Percentiles rank a stretch among this genome's conserved stretches.
Evolutionary conservation across 1,284 basidiomycete species (phyloP).

Genomic region (Ustilago xerochloae): DNA sequence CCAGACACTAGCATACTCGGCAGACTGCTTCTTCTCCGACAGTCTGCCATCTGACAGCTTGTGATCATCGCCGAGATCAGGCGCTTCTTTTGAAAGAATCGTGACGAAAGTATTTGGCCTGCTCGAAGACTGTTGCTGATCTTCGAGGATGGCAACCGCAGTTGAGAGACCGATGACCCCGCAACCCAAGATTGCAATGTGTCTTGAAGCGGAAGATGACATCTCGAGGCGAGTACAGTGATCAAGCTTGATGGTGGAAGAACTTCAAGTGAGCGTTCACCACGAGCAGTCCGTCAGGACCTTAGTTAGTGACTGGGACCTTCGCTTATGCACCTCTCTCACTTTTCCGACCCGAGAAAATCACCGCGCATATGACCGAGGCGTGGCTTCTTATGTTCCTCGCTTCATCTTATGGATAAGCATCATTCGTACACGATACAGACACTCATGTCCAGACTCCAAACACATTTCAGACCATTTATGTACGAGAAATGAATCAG

Average conservation of each 20-base stretch:
- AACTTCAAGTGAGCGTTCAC: no score
- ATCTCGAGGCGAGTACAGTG: neutral
- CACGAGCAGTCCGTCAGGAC: no score
- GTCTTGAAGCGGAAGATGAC: neutral
- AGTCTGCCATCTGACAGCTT: no score
- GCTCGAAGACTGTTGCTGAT: neutral
- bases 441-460: no score
- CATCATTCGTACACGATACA: no score
- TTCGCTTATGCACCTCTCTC: no score
- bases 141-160: constrained; percentile 44
- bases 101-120: constrained; percentile 13
- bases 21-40: constrained; percentile 8
- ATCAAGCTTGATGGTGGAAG: neutral
- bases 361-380: constrained; percentile 24
- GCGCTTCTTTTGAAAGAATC: constrained; percentile 40
- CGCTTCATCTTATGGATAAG: no score
- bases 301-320: neutral
- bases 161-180: constrained; percentile 54
- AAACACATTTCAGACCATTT: no score
- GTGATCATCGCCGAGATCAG: constrained; percentile 4
- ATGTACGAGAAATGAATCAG: neutral
- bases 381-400: no score
- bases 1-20: constrained; percentile 48
- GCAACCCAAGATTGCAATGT: constrained; percentile 40
- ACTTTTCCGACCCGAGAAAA: constrained; percentile 11